Evolutionary conservation across 2,329 filamentous ascomycete genomes (phyloP).

Genomic region (Xylariomycetidae sp.): DNA sequence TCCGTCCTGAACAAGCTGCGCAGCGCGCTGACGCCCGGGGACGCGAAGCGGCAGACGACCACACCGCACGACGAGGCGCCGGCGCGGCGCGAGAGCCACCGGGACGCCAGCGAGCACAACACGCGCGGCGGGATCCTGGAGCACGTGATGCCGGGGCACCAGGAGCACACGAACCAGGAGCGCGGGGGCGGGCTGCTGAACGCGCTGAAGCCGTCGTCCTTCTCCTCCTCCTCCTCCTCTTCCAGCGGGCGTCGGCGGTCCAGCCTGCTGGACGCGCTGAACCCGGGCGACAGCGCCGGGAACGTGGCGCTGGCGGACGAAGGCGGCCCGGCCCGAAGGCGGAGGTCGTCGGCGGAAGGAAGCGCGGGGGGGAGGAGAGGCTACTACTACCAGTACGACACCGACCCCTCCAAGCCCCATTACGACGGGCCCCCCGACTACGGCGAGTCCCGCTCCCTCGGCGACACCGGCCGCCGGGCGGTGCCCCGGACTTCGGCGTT

Average conservation of each 20-base stretch:
- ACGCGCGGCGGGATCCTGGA: constrained; percentile 4
- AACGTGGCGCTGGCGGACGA: constrained; percentile 5
- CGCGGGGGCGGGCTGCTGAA: constrained; percentile 5
- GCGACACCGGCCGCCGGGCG: neutral
- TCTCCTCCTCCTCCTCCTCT: too few species aligned
- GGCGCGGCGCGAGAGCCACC: constrained; percentile 2
- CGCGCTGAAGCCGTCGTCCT: constrained; percentile 6
- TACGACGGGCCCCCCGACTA: constrained; percentile 2
- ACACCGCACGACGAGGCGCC: constrained; percentile 6
- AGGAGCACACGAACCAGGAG: constrained; percentile 4
- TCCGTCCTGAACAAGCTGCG: constrained; percentile 11
- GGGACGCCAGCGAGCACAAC: constrained; percentile 1
- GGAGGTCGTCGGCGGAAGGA: neutral
- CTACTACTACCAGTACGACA: constrained; percentile 7
- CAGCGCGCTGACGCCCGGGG: constrained; percentile 10
- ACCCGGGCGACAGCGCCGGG: neutral
- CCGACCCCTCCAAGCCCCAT: constrained; percentile 6
- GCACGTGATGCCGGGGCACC: constrained; percentile 5
- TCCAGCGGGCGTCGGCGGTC: too few species aligned
- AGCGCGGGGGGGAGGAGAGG: neutral
- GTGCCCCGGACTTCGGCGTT: constrained; percentile 9
- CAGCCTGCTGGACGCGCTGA: neutral
- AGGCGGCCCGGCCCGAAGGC: neutral
- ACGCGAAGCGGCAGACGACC: constrained; percentile 5
- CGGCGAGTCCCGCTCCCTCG: neutral